A percentile compares a stretch with the other conserved stretches of the same genome.
Conservation (phyloP, 768 basidiomycete genomes). For the Kwoniella sp. region DNA sequence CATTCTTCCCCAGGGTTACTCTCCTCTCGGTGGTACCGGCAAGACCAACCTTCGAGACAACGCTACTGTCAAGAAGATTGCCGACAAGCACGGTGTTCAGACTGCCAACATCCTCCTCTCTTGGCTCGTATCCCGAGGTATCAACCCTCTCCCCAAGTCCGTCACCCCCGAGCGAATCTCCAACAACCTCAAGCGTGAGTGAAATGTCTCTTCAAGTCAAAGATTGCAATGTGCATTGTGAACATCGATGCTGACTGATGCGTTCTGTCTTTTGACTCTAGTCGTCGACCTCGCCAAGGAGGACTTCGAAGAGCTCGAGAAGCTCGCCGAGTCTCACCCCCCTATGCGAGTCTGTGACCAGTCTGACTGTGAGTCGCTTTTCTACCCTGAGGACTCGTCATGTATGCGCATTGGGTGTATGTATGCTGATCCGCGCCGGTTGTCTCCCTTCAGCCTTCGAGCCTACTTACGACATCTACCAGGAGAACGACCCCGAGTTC, state of each 20-base stretch:
- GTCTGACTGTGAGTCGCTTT: conserved; percentile 40
- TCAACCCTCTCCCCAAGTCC: conserved; percentile 75
- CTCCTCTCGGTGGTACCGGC: conserved; percentile 67
- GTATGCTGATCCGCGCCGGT: not conserved
- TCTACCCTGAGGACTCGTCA: too few relatives aligned
- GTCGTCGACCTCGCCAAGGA: conserved; percentile 47
- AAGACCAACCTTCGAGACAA: conserved; percentile 64
- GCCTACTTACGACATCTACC: conserved; percentile 52
- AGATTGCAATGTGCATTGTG: too few relatives aligned
- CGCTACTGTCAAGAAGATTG: conserved; percentile 65
- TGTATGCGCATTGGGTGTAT: not conserved
- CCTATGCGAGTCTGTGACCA: conserved; percentile 51
- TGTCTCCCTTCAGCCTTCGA: conserved; percentile 33
- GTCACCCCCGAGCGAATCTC: conserved; percentile 69
- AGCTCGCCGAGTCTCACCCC: conserved; percentile 42
- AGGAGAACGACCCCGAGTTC: conserved; percentile 29
- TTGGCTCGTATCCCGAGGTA: conserved; percentile 65
- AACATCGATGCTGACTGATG: too few relatives aligned
- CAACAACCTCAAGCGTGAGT: conserved; percentile 64
- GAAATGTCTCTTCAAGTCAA: not conserved
- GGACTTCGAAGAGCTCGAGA: conserved; percentile 43
- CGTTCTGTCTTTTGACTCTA: conserved; percentile 13
- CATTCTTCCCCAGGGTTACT: conserved; percentile 73
- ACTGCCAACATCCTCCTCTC: conserved; percentile 76
- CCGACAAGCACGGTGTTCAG: conserved; percentile 67